Base-by-base conservation (phyloP, 2,329 filamentous ascomycete genomes). In the Coleophoma eucalyptorum region DNA sequence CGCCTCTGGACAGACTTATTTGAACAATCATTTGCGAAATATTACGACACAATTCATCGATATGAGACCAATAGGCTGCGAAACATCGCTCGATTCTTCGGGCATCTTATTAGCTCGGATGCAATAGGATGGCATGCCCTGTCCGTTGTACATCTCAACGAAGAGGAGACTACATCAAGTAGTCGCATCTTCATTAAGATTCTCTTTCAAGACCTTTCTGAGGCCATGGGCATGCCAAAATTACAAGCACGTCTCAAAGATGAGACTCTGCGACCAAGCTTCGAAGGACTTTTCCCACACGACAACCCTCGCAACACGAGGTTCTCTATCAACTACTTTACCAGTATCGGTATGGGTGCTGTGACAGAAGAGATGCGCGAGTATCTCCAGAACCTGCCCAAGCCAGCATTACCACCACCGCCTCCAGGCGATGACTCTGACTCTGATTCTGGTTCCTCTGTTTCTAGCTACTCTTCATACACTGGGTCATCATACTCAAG, bases 291-390 rank as follows among this genome's bases (percentile, higher is more conserved):
- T 41, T 97, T 99, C 77, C 94, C 94, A 0, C 86, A 77, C 54
- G 92, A 97, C 67, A 90, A 91, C 63, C 83, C 91, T 20, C 86
- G 89, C 65, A 94, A 97, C 70, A 91, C 92, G 37, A 85, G 93
- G 49, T 99, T 99, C 76, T 90, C 92, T 46, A 96, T 99, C 84
- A 99, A 99, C 72, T 99, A 97, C 78, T 97, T 99, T 69, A 99
- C 94, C 10, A 94, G 91, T 63, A 96, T 99, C 62, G 91, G 92
- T 52, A 95, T 99, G 89, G 94, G 94, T 66, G 84, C 83, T 20
- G 79, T 99, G 55, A 99, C 94, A 2, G 94, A 99, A 66, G 89
- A 91, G 58, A 96, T 97, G 90, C 86, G 94, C 68, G 90, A 95
- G 63, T 84, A 87, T 65, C 78, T 99, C 50, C 88, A 92, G 67